Evolutionary conservation across 495 filamentous ascomycete genomes (phyloP).

Genomic region (Hypoxylon perforatum): DNA sequence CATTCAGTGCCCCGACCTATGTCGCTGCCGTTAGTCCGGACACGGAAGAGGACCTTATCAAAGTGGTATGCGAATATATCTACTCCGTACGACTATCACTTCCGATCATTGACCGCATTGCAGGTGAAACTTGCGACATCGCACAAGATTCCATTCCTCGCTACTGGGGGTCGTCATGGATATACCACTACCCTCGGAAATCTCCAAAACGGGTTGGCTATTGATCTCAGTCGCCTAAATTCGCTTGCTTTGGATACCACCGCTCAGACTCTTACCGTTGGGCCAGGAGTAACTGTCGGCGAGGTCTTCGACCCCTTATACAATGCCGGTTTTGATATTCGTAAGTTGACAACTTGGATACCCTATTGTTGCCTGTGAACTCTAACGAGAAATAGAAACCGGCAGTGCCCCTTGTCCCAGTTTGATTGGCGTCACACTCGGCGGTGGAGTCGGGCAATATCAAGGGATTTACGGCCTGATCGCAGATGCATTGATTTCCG

Average conservation of each 20-base stretch:
- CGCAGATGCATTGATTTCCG: constrained; percentile 49
- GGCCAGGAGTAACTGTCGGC: constrained; percentile 20
- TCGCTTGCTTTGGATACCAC: constrained; percentile 30
- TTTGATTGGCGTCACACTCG: constrained; percentile 51
- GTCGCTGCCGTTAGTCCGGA: neutral
- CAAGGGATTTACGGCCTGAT: constrained; percentile 52
- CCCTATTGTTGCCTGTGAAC: neutral
- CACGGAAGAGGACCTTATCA: neutral
- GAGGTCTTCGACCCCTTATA: constrained; percentile 41
- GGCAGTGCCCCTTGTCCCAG: constrained; percentile 24
- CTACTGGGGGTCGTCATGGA: constrained; percentile 46
- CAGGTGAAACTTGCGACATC: constrained; percentile 18
- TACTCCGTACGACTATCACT: no score
- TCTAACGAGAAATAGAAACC: neutral
- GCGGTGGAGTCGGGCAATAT: constrained; percentile 52
- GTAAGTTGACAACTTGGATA: constrained; percentile 26
- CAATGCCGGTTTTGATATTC: constrained; percentile 44
- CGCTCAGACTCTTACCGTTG: constrained; percentile 35
- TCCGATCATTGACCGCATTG: no score
- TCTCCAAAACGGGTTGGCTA: constrained; percentile 31
- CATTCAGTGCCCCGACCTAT: neutral
- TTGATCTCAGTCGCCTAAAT: constrained; percentile 44
- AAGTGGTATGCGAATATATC: neutral
- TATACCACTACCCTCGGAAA: constrained; percentile 12
- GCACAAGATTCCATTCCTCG: constrained; percentile 43